Conservation (phyloP, 2,329 filamentous ascomycete species). For the Fusarium sp. region DNA sequence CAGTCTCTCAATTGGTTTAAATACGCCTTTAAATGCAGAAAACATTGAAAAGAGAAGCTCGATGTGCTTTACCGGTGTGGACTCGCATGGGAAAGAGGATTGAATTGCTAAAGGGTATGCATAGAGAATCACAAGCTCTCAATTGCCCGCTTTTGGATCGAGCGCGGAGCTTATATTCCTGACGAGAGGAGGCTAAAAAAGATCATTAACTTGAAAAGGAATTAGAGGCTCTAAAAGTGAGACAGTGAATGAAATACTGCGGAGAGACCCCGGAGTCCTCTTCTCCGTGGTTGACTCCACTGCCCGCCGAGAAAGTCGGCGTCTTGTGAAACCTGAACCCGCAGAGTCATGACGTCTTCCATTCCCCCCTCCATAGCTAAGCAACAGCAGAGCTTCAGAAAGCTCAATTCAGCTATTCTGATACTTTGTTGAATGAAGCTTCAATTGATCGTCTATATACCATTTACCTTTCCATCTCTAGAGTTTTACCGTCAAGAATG, state of each 20-base stretch:
- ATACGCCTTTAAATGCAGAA: not conserved
- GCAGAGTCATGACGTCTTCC: slow-evolving; percentile 39
- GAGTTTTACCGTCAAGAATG: not conserved
- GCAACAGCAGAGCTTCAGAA: not conserved
- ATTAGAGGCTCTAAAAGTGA: not conserved
- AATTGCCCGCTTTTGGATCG: not conserved
- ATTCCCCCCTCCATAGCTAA: not conserved
- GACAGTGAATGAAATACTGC: not conserved
- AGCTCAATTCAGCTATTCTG: not conserved
- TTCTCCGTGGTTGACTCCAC: slow-evolving; percentile 7
- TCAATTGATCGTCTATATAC: not conserved
- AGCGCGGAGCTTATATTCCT: slow-evolving; percentile 26
- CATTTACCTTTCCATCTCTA: not conserved
- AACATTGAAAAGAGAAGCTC: not conserved
- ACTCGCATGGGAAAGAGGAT: not conserved
- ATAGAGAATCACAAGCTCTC: not conserved
- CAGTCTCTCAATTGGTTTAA: not conserved
- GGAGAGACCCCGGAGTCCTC: slow-evolving; percentile 2
- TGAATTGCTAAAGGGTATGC: not conserved
- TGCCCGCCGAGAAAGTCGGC: slow-evolving; percentile 2
- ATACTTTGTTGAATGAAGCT: not conserved
- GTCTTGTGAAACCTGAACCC: slow-evolving; percentile 9
- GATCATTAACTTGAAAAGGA: rapidly evolving
- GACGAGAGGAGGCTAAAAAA: not conserved
- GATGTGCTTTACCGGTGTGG: slow-evolving; percentile 22